Base-by-base conservation (phyloP, 108 stramenopile species). In the Asterionellopsis glacialis region DNA sequence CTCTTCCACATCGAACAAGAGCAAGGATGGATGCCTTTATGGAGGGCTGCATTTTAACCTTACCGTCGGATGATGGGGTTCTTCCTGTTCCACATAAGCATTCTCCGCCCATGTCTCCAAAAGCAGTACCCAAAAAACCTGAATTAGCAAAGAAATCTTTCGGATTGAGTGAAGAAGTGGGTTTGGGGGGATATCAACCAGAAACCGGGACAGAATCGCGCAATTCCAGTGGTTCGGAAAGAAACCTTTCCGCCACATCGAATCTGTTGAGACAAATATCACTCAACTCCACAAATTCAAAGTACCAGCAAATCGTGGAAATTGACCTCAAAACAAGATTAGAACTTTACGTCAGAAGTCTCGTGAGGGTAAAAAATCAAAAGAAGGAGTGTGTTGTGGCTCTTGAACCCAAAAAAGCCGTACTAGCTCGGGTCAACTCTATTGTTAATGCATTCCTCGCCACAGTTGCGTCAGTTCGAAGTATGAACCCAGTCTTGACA, bases 1-100 rank as follows among this genome's bases (percentile, higher is more conserved):
- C 50, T 15, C 61, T 92, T 23, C 65, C 68, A 13, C 57, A 83
- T 16, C 66, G 91, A 25, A 69, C 63, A 33, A 69, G 69, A 51
- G 87, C 87, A 23, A 61, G 91, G 42, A 82, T 92, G 85, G 87
- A 88, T 62, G 91, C 91, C 12, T 89, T 92, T 63, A 51, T 92
- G 60, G 80, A 79, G 9, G 70, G 81, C 0, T 83, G 80, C 51
- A 57, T 74, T 13, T 55, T 77, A 47, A 75, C 90, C 10, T 55
- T 87, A 27, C 69, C 84, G 21, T 65, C 62, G 22, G 69, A 63
- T 55, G 74, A 72, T 24, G 39, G 58, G 21, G 54, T 49, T 27
- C 44, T 55, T 24, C 16, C 16, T 7, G 9, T 19, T 1, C 47
- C 16, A 21, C 21, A 16, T 1, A 48, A 48, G 47, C 19, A 16